phyloP scores from a whole-genome alignment of 176 grass and related monocot species.

The Dactylis glomerata region DNA sequence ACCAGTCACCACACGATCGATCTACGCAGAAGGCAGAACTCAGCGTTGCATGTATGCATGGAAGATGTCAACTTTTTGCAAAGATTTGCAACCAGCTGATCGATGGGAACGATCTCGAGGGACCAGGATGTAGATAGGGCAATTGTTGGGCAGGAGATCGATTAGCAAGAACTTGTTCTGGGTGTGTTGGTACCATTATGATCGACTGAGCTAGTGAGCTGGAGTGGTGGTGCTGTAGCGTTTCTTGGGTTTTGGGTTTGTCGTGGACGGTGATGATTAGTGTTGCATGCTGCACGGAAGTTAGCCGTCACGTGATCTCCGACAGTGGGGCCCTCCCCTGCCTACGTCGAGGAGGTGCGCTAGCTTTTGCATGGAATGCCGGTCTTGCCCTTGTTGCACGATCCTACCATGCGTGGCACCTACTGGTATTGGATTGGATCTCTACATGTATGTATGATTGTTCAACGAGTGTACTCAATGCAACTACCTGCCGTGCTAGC shows the following conservation, averaged over 20 bases:
- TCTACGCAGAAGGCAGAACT: no score
- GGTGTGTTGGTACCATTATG: neutral
- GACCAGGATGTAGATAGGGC: slow-evolving; percentile 37
- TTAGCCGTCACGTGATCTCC: slow-evolving; percentile 25
- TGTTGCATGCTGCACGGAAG: neutral
- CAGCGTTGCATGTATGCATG: neutral
- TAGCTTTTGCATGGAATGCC: neutral
- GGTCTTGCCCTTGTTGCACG: neutral
- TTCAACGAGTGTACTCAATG: neutral
- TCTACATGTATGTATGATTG: neutral
- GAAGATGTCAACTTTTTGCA: neutral
- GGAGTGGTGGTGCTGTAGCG: neutral
- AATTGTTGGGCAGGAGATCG: neutral
- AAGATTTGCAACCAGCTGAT: neutral
- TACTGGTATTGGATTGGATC: neutral
- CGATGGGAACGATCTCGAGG: neutral
- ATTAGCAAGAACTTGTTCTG: neutral
- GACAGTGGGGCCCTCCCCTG: neutral
- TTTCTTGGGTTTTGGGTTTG: slow-evolving; percentile 33
- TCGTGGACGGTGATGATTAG: slow-evolving; percentile 47
- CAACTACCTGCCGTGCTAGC: neutral
- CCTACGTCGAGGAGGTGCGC: neutral
- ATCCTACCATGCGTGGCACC: neutral
- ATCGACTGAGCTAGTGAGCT: neutral
- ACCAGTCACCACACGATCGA: neutral